Conservation (phyloP, 805 yeast genomes). For the Pichia phayaonensis region DNA sequence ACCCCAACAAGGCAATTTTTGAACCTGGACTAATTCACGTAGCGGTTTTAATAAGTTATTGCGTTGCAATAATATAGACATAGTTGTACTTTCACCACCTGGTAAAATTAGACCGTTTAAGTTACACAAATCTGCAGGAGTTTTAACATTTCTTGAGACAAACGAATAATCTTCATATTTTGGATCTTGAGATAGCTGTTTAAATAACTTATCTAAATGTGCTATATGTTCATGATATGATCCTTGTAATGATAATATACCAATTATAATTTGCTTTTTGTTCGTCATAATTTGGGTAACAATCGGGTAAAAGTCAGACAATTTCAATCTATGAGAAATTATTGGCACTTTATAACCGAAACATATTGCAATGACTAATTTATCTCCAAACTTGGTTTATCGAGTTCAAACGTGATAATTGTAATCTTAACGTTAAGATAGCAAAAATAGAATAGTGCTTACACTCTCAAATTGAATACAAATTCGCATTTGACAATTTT, state of each 20-base stretch:
- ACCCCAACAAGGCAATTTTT: slow-evolving; percentile 63
- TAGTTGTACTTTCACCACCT: slow-evolving; percentile 62
- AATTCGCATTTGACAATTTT: neutral
- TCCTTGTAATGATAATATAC: slow-evolving; percentile 75
- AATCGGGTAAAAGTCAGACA: neutral
- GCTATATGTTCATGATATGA: slow-evolving; percentile 65
- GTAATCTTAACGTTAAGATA: neutral
- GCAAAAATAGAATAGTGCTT: no score
- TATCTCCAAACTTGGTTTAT: neutral
- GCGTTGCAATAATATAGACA: slow-evolving; percentile 64
- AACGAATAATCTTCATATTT: slow-evolving; percentile 26
- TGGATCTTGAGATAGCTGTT: slow-evolving; percentile 20
- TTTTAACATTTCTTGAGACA: slow-evolving; percentile 41
- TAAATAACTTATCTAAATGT: slow-evolving; percentile 35
- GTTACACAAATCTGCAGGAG: slow-evolving; percentile 36
- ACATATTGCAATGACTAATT: neutral
- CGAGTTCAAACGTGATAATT: no score
- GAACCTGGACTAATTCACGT: slow-evolving; percentile 39
- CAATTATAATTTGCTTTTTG: slow-evolving; percentile 31
- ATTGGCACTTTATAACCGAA: neutral
- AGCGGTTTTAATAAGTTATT: slow-evolving; percentile 51
- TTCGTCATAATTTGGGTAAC: neutral
- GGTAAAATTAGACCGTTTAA: slow-evolving; percentile 64
- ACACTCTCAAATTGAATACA: neutral
- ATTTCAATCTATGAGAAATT: neutral